Evolutionary conservation across 2,329 filamentous ascomycete genomes (phyloP).

Genomic region (Colletotrichum caudatum): DNA sequence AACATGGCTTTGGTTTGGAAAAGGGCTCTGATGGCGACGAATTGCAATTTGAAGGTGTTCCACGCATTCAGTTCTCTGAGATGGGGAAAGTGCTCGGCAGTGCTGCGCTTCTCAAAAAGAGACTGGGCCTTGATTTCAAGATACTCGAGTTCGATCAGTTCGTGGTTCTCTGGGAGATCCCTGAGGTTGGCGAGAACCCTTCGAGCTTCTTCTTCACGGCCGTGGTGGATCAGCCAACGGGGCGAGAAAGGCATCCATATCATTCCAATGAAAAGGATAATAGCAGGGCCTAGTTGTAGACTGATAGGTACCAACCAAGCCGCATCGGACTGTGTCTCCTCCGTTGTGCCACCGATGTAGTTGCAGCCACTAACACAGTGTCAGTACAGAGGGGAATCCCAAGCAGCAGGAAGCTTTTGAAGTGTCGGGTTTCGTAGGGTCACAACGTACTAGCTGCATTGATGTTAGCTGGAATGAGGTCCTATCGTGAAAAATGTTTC

Average conservation of each 20-base stretch:
- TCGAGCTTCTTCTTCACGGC: conserved; percentile 75
- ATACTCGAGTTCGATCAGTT: conserved; percentile 80
- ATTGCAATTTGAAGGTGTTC: conserved; percentile 77
- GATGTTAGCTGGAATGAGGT: conserved; percentile 18
- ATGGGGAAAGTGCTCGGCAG: conserved; percentile 76
- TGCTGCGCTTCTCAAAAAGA: conserved; percentile 79
- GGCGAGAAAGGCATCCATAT: conserved; percentile 85
- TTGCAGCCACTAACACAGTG: conserved; percentile 65
- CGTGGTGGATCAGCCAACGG: conserved; percentile 79
- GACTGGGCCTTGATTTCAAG: conserved; percentile 87
- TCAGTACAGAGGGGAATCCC: conserved; percentile 45
- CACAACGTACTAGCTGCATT: conserved; percentile 9
- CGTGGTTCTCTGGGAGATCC: conserved; percentile 69
- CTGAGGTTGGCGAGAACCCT: conserved; percentile 73
- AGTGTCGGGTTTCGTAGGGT: not conserved
- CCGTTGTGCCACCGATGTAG: conserved; percentile 68
- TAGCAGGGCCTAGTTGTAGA: conserved; percentile 76
- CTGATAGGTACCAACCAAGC: conserved; percentile 82
- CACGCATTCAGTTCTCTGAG: conserved; percentile 68
- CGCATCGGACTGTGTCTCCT: conserved; percentile 68
- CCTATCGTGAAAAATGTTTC: conserved; percentile 21
- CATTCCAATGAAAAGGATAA: conserved; percentile 77
- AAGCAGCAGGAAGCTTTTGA: not conserved
- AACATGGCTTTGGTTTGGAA: conserved; percentile 77
- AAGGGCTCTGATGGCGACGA: conserved; percentile 72